Base-by-base conservation (phyloP, 1,284 basidiomycete species). In the Sanguinoderma infundibulare region DNA sequence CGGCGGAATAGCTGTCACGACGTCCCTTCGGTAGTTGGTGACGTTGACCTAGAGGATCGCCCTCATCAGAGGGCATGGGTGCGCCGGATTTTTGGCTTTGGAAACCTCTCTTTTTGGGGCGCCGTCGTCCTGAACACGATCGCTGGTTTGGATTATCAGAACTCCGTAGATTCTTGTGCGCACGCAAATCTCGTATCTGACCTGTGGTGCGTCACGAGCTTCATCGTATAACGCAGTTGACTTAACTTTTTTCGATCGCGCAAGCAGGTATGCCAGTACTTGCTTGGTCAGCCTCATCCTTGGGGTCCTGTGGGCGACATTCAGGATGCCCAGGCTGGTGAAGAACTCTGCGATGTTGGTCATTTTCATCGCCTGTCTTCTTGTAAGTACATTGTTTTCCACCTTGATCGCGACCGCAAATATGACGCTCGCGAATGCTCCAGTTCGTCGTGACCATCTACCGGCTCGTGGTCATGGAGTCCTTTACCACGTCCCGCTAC, bases 11-110 rank as follows among this genome's bases (percentile, higher is more conserved):
- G 54, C 61, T 34, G 2, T 40, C 26, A 67, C 60, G 17, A 72
- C n/a, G n/a, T n/a, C n/a, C n/a, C n/a, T n/a, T n/a, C n/a, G n/a
- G n/a, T n/a, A n/a, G n/a, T n/a, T n/a, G n/a, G n/a, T n/a, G n/a
- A n/a, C n/a, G n/a, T n/a, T n/a, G n/a, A n/a, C n/a, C n/a, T n/a
- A n/a, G n/a, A n/a, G n/a, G n/a, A 76, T 50, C 65, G 70, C 36
- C 71, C 72, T 12, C 63, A 64, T 2, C 57, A 56, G 34, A 71
- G 77, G 17, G 66, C 64, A 50, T 68, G 67, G 69, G 72, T 73
- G 59, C 72, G 77, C 34, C 68, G 70, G 35, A 67, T 72, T 39
- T 68, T 60, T 36, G 69, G 69, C 30, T 49, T 56, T 6, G 54
- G 68, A n/a, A 53, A 47, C 8, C 34, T 75, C 6, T 28, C 67